A percentile compares a stretch with the other conserved stretches of the same genome.
Evolutionary conservation across 106 monocot genomes (phyloP).

Genomic region (Ottelia alismoides): DNA sequence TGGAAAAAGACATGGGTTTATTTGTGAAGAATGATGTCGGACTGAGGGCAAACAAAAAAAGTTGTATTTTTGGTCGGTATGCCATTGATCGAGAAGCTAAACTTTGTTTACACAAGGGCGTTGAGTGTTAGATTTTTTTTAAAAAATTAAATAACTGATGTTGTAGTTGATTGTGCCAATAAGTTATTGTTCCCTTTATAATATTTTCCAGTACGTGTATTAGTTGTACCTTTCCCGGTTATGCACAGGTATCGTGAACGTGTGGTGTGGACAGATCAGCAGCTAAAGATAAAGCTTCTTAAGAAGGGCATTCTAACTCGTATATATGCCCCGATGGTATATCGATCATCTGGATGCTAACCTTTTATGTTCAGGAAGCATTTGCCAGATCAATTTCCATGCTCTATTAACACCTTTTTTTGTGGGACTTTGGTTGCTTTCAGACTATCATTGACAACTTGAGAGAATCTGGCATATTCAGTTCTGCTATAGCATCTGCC

Average conservation of each 20-base stretch:
- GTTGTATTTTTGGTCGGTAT: too few species aligned
- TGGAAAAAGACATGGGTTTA: too few species aligned
- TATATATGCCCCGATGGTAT: conserved; percentile 92
- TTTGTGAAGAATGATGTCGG: too few species aligned
- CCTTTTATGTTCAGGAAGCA: not conserved
- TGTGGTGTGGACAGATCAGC: conserved; percentile 78
- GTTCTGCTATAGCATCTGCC: conserved; percentile 55
- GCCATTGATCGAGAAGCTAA: too few species aligned
- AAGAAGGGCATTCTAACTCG: conserved; percentile 74
- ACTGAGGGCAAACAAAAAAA: too few species aligned
- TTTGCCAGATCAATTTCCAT: not conserved
- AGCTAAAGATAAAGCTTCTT: conserved; percentile 56
- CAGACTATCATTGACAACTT: conserved; percentile 75
- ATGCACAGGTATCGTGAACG: conserved; percentile 69
- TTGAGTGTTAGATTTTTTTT: too few species aligned
- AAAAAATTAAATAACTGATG: too few species aligned
- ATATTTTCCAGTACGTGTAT: too few species aligned
- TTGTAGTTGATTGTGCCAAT: too few species aligned
- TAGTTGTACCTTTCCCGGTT: too few species aligned
- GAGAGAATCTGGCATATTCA: conserved; percentile 74
- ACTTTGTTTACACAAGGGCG: too few species aligned
- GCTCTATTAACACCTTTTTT: not conserved
- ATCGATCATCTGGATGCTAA: not conserved
- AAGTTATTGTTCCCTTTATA: too few species aligned
- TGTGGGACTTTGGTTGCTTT: not conserved